A percentile compares a stretch with the other conserved stretches of the same genome.
These are phyloP conservation scores for Penicillium carneum DNA, from an alignment of 2,329 filamentous ascomycete genomes.

Conservation along the genomic window DNA sequence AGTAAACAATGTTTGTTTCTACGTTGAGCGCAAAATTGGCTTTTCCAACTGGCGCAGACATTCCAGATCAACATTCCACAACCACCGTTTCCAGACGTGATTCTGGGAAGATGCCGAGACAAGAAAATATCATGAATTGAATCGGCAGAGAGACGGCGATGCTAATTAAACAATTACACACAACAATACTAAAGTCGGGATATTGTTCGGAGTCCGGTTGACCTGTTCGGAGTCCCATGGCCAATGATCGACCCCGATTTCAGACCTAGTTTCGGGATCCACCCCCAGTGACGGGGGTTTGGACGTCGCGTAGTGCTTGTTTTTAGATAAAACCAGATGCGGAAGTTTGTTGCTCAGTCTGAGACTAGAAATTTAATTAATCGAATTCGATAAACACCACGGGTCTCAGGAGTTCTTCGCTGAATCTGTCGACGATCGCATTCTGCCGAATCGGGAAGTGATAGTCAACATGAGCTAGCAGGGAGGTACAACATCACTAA, in stretches of 20 bases:
- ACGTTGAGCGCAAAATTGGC: neutral
- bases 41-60: slow-evolving; percentile 1
- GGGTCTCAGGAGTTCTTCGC: neutral
- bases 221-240: neutral
- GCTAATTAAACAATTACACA: slow-evolving; percentile 4
- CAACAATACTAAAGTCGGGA: slow-evolving; percentile 23
- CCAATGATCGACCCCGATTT: neutral
- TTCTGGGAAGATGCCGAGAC: slow-evolving; percentile 1
- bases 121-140: neutral
- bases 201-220: slow-evolving; percentile 20
- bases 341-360: slow-evolving; percentile 6
- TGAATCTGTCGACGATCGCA: slow-evolving; percentile 9
- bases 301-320: slow-evolving; percentile 18
- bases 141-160: neutral
- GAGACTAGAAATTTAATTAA: neutral
- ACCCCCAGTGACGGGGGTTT: neutral
- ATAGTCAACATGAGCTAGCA: slow-evolving; percentile 2
- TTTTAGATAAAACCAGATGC: slow-evolving; percentile 20
- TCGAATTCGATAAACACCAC: neutral
- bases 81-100: slow-evolving; percentile 8
- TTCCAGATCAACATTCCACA: slow-evolving; percentile 15
- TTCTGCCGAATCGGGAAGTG: slow-evolving; percentile 4
- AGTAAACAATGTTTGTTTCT: neutral
- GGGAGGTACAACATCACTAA: slow-evolving; percentile 10
- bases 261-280: slow-evolving; percentile 9